phyloP scores from a whole-genome alignment of 495 filamentous ascomycete species.

The Trichoderma asperelloides region DNA sequence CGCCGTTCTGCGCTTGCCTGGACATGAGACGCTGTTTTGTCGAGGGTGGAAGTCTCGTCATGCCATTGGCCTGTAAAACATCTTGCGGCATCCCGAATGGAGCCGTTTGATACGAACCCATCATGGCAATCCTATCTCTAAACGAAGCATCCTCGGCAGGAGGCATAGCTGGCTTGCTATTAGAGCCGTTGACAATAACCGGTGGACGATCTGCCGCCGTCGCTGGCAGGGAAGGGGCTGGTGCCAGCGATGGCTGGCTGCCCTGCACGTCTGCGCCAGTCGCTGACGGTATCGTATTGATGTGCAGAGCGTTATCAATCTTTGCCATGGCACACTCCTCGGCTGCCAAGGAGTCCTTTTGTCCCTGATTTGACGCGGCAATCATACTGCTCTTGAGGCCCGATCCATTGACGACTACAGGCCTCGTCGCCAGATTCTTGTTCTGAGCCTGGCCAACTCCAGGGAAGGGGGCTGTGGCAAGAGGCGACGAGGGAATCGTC shows the following conservation, averaged over 20 bases:
- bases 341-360: not conserved
- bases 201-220: conserved; percentile 14
- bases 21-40: conserved; percentile 15
- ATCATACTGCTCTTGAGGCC: conserved; percentile 17
- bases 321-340: not conserved
- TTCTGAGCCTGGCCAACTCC: conserved; percentile 19
- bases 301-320: conserved; percentile 1
- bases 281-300: not conserved
- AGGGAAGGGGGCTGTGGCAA: conserved; percentile 24
- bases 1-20: conserved; percentile 27
- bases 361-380: conserved; percentile 9
- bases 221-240: not conserved
- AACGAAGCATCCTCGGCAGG: conserved; percentile 20
- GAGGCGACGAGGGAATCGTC: conserved; percentile 26
- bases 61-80: conserved; percentile 9
- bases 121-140: conserved; percentile 23
- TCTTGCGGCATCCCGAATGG: conserved; percentile 9
- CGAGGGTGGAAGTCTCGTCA: conserved; percentile 16
- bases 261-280: not conserved
- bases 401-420: conserved; percentile 40
- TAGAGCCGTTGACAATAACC: conserved; percentile 6
- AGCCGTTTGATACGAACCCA: conserved; percentile 12
- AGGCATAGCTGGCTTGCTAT: not conserved
- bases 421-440: conserved; percentile 13
- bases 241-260: not conserved